These are phyloP conservation scores for Kodamaea fungicola DNA, from an alignment of 1,139 yeast genomes.

Conservation along the genomic window DNA sequence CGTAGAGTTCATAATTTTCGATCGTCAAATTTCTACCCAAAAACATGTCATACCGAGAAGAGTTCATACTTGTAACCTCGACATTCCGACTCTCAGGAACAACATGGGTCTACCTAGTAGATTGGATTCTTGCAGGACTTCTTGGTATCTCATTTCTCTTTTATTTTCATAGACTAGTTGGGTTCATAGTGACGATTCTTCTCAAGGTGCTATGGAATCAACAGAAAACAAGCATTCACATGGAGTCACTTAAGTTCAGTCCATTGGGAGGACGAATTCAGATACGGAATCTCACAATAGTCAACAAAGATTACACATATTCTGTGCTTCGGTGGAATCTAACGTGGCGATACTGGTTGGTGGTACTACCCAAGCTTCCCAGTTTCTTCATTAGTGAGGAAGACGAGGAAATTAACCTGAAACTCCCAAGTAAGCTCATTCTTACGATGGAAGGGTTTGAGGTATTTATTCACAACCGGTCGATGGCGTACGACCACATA, in stretches of 20 bases:
- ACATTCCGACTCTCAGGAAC: conserved; percentile 35
- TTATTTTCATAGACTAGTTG: conserved; percentile 72
- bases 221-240: conserved; percentile 51
- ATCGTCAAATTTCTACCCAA: background rate
- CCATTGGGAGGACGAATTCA: conserved; percentile 79
- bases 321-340: conserved; percentile 67
- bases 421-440: conserved; percentile 57
- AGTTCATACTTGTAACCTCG: conserved; percentile 19
- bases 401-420: conserved; percentile 30
- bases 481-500: conserved; percentile 70
- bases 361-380: conserved; percentile 49
- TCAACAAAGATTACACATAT: conserved; percentile 68
- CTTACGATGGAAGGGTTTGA: conserved; percentile 75
- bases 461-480: conserved; percentile 74
- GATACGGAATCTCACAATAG: conserved; percentile 69
- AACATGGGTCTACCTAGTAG: conserved; percentile 79
- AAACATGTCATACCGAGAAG: conserved; percentile 24
- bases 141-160: conserved; percentile 65
- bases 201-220: conserved; percentile 65
- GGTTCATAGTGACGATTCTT: conserved; percentile 51
- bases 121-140: conserved; percentile 71
- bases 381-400: conserved; percentile 28
- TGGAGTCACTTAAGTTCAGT: conserved; percentile 74
- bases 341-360: conserved; percentile 89
- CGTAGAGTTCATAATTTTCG: too few species aligned